Evolutionary conservation across 306 rosid species (phyloP).

Genomic region (Fragaria nilgerrensis): DNA sequence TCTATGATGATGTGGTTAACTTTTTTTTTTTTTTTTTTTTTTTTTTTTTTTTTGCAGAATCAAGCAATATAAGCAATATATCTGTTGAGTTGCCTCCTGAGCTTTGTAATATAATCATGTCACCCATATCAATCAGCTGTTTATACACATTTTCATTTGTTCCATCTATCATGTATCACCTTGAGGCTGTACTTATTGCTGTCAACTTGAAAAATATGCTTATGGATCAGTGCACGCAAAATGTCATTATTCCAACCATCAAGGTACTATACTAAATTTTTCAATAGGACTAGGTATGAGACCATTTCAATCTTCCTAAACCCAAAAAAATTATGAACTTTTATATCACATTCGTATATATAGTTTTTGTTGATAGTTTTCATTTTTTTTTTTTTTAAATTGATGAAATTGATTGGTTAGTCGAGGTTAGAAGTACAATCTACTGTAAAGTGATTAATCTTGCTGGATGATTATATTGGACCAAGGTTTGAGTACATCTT

Average conservation of each 20-base stretch:
- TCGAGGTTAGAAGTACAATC: background rate
- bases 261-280: slow-evolving; percentile 43
- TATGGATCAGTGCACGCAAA: slow-evolving; percentile 52
- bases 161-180: slow-evolving; percentile 78
- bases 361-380: background rate
- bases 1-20: background rate
- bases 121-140: slow-evolving; percentile 51
- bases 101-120: slow-evolving; percentile 63
- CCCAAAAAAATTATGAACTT: background rate
- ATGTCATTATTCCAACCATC: slow-evolving; percentile 41
- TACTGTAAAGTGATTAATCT: background rate
- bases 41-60: slow-evolving; percentile 41
- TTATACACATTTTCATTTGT: slow-evolving; percentile 61
- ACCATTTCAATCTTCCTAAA: background rate
- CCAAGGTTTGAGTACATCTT: background rate
- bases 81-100: slow-evolving; percentile 83
- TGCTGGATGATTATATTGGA: background rate
- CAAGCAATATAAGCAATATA: slow-evolving; percentile 28
- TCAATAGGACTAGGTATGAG: background rate
- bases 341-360: background rate
- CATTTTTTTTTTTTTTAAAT: background rate
- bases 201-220: slow-evolving; percentile 53
- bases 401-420: background rate
- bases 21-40: background rate
- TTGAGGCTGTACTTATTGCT: slow-evolving; percentile 68